Conservation (phyloP, 208 protist genomes). For the Wallacemonas sp. region DNA sequence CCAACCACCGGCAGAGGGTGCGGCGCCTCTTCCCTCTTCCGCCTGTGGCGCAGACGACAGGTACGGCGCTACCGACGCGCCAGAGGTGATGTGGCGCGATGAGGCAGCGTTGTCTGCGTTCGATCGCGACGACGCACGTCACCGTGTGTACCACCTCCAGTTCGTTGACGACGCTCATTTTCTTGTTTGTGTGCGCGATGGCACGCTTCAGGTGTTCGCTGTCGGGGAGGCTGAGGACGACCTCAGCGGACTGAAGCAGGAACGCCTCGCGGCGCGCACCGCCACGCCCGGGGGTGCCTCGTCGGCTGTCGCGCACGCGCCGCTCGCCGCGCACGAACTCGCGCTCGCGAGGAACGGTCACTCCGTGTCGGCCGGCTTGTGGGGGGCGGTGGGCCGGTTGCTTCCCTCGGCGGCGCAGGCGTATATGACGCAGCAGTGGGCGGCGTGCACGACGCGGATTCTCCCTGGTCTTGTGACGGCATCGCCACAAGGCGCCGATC, state of each 20-base stretch:
- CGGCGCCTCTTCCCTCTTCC: too few relatives aligned
- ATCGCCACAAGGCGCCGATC: too few relatives aligned
- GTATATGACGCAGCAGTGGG: slow-evolving; percentile 56
- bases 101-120: neutral
- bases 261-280: neutral
- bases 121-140: neutral
- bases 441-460: slow-evolving; percentile 45
- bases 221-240: slow-evolving; percentile 5
- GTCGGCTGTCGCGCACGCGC: neutral
- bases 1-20: too few relatives aligned
- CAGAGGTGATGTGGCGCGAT: neutral
- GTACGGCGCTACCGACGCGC: neutral
- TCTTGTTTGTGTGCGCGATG: slow-evolving; percentile 27
- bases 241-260: neutral
- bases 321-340: neutral
- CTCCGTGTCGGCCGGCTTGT: slow-evolving; percentile 21
- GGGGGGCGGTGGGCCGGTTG: slow-evolving; percentile 10
- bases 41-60: too few relatives aligned
- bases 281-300: too few relatives aligned
- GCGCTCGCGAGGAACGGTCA: slow-evolving; percentile 18
- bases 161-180: slow-evolving; percentile 29
- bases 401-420: slow-evolving; percentile 17
- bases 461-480: slow-evolving; percentile 30
- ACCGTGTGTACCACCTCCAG: slow-evolving; percentile 32
- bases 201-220: slow-evolving; percentile 27